Evolutionary conservation across 164 flowering plant genomes (phyloP).

Genomic region (Magnolia sinica): DNA sequence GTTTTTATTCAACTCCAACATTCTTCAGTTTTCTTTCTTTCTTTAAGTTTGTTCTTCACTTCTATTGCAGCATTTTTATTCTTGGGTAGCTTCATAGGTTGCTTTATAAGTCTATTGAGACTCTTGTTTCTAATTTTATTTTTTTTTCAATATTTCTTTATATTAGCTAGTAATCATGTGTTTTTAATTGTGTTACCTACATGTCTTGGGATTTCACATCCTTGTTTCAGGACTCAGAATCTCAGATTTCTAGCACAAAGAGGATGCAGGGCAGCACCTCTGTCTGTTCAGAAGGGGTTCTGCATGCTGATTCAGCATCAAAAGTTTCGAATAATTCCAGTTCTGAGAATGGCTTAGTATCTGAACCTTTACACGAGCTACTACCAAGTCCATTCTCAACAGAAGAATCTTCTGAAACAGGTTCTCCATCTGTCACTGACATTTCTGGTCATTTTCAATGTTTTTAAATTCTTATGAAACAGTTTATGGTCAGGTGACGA

Average conservation of each 20-base stretch:
- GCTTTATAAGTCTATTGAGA: too few relatives aligned
- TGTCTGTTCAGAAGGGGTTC: conserved; percentile 25
- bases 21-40: too few relatives aligned
- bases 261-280: conserved; percentile 23
- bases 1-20: too few relatives aligned
- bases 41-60: too few relatives aligned
- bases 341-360: conserved; percentile 22
- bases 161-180: neutral
- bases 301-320: conserved; percentile 23
- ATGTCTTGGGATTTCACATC: conserved; percentile 7
- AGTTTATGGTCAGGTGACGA: conserved; percentile 8
- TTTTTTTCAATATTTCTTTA: too few relatives aligned
- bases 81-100: too few relatives aligned
- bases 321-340: conserved; percentile 12
- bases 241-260: conserved; percentile 17
- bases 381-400: conserved; percentile 15
- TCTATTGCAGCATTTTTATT: too few relatives aligned
- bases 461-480: neutral
- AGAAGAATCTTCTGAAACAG: conserved; percentile 16
- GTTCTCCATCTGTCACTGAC: conserved; percentile 17
- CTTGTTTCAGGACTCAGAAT: conserved; percentile 35
- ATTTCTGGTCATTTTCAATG: conserved; percentile 16
- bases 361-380: conserved; percentile 26
- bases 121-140: too few relatives aligned
- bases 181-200: neutral